phyloP scores from a whole-genome alignment of 116 monocot genomes.

The Posidonia oceanica region DNA sequence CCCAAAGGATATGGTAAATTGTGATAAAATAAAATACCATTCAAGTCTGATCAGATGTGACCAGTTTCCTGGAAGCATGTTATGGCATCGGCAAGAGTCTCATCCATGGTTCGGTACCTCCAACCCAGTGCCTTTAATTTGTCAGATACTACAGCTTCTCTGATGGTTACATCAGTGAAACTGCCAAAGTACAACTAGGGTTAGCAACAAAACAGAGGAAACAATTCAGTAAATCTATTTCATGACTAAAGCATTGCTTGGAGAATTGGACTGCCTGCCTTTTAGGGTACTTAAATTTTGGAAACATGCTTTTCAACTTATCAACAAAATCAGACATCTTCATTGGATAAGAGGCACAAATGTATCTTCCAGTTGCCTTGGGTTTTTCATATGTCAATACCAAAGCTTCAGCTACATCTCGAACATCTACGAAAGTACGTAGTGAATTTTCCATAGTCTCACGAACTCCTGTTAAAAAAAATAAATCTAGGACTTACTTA shows the following conservation, averaged over 20 bases:
- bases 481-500: neutral
- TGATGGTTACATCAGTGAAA: neutral
- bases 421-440: constrained; percentile 18
- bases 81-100: neutral
- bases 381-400: constrained; percentile 30
- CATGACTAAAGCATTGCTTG: neutral
- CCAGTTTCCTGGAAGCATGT: constrained; percentile 13
- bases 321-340: constrained; percentile 12
- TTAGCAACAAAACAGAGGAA: neutral
- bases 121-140: constrained; percentile 3
- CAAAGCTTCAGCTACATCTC: constrained; percentile 35
- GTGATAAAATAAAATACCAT: no score
- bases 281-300: constrained; percentile 18
- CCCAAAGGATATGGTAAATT: no score
- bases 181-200: neutral
- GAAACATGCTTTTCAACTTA: constrained; percentile 24
- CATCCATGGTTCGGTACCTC: neutral
- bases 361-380: constrained; percentile 29
- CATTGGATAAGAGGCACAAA: constrained; percentile 14
- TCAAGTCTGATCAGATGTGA: no score
- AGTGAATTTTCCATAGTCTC: constrained; percentile 2
- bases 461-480: constrained; percentile 1
- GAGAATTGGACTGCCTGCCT: neutral
- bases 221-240: neutral
- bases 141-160: neutral